Evolutionary conservation across 2,329 filamentous ascomycete genomes (phyloP).

Genomic region (Fusarium lateritium): DNA sequence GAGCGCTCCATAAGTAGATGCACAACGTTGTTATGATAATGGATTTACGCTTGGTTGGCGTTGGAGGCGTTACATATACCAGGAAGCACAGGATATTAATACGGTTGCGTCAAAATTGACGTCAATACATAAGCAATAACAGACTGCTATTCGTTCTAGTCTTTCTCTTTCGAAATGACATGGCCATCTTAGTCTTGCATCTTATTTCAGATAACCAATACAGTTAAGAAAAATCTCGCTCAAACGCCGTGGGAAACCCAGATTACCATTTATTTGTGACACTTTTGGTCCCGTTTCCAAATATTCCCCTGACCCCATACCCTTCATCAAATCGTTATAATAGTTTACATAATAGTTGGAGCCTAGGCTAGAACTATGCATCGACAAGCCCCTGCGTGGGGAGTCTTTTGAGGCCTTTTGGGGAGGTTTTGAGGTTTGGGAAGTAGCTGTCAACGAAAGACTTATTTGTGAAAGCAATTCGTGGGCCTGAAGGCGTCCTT

Average conservation of each 20-base stretch:
- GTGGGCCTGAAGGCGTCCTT: conserved; percentile 62
- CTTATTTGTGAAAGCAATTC: conserved; percentile 51
- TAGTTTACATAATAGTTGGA: conserved; percentile 29
- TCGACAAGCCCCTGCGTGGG: conserved; percentile 39
- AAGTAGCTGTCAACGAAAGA: conserved; percentile 60
- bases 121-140: not conserved
- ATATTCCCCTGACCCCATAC: not conserved
- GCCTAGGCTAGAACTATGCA: conserved; percentile 18
- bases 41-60: conserved; percentile 21
- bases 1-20: not conserved
- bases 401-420: conserved; percentile 53
- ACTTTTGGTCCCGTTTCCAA: conserved; percentile 10
- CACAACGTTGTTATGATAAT: conserved; percentile 23
- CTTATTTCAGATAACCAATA: not conserved
- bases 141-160: not conserved
- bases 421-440: conserved; percentile 52
- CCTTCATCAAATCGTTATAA: conserved; percentile 41
- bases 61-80: conserved; percentile 44
- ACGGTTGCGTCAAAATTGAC: not conserved
- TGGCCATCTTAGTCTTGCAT: not conserved
- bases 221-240: conserved; percentile 9
- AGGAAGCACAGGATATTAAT: conserved; percentile 15
- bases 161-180: not conserved
- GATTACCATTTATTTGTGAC: conserved; percentile 9
- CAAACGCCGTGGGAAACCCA: conserved; percentile 23